These are phyloP conservation scores for Rhinocladiella similis DNA, from an alignment of 2,329 filamentous ascomycete genomes.

Conservation along the genomic window DNA sequence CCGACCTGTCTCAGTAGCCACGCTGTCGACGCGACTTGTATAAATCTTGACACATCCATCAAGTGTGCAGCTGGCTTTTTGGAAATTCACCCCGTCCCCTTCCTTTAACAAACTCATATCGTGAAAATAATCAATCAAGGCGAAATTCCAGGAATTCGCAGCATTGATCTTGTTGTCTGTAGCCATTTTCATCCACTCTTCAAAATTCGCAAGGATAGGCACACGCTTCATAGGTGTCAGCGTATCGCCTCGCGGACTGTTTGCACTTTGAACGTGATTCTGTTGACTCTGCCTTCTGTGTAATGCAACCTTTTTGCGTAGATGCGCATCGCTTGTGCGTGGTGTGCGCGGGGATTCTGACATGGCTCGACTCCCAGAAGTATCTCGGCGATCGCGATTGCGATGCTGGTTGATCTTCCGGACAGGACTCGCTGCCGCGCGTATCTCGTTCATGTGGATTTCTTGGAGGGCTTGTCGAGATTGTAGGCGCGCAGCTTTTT, in stretches of 20 bases:
- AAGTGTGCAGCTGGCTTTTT: slow-evolving; percentile 95
- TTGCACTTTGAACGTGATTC: neutral
- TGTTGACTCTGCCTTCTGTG: slow-evolving; percentile 12
- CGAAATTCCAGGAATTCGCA: slow-evolving; percentile 98
- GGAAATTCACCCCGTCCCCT: slow-evolving; percentile 95
- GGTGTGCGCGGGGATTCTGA: slow-evolving; percentile 56
- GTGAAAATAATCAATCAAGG: slow-evolving; percentile 99
- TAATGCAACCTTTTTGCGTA: slow-evolving; percentile 15
- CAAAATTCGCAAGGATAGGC: slow-evolving; percentile 94
- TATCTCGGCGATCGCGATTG: slow-evolving; percentile 42
- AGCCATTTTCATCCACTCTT: slow-evolving; percentile 99
- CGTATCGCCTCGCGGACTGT: slow-evolving; percentile 11
- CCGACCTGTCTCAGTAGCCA: slow-evolving; percentile 95
- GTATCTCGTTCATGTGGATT: slow-evolving; percentile 88
- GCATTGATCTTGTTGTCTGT: slow-evolving; percentile 99
- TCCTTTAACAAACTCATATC: slow-evolving; percentile 98
- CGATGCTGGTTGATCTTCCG: slow-evolving; percentile 55
- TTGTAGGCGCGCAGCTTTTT: slow-evolving; percentile 85
- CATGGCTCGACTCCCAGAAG: slow-evolving; percentile 51
- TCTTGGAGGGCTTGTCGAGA: slow-evolving; percentile 86
- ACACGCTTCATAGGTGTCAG: slow-evolving; percentile 31
- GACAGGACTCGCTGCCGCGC: slow-evolving; percentile 73
- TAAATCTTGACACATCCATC: slow-evolving; percentile 99
- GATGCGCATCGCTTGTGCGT: slow-evolving; percentile 44
- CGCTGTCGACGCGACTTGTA: slow-evolving; percentile 95